phyloP scores from a whole-genome alignment of 345 rosid genomes.

The Eucalyptus decipiens region DNA sequence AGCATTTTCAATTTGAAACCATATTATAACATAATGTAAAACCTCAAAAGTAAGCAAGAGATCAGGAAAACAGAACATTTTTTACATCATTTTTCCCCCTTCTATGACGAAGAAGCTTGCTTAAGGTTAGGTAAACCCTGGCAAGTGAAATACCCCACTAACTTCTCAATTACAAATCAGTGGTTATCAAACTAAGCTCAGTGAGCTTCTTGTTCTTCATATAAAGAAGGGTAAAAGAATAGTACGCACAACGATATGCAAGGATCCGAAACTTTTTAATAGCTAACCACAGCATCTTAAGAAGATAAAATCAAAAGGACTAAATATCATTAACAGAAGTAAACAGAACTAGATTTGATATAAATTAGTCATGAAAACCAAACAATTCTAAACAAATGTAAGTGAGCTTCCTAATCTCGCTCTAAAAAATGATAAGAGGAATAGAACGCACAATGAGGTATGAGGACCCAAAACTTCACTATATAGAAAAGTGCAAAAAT shows the following conservation, averaged over 20 bases:
- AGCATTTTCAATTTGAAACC: background rate
- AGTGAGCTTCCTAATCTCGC: background rate
- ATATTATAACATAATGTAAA: background rate
- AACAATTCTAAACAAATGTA: background rate
- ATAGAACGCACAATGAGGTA: background rate
- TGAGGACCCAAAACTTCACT: background rate
- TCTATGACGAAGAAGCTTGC: background rate
- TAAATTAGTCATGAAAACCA: background rate
- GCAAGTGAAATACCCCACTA: background rate
- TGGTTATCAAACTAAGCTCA: background rate
- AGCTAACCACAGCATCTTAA: background rate
- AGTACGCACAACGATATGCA: background rate
- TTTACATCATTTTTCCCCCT: background rate
- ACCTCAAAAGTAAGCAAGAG: background rate
- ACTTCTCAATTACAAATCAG: background rate
- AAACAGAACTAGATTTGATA: background rate
- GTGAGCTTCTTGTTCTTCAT: background rate
- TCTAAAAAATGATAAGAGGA: background rate
- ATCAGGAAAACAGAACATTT: background rate
- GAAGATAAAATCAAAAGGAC: background rate
- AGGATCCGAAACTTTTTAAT: background rate
- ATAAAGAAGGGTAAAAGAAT: background rate
- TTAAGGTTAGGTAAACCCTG: background rate
- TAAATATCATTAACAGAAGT: background rate
- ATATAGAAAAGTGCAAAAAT: background rate